These are phyloP conservation scores for Misopates orontium DNA, from an alignment of 257 asterid genomes.

Conservation along the genomic window DNA sequence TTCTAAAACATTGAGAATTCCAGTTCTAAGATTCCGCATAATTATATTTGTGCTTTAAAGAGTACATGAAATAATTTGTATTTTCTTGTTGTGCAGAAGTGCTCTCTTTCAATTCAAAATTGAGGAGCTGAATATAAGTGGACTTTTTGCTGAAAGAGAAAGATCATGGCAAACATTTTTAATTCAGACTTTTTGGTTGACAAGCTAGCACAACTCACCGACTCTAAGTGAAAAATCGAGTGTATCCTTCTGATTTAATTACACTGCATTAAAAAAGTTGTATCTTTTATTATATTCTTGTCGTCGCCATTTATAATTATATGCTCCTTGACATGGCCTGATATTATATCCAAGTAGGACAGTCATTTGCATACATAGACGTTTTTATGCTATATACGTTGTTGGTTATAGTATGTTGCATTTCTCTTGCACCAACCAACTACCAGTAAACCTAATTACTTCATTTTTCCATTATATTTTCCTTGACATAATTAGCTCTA, in stretches of 20 bases:
- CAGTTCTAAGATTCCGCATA: too few relatives aligned
- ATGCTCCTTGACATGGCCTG: too few relatives aligned
- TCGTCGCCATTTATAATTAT: too few relatives aligned
- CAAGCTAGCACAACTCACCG: constrained; percentile 81
- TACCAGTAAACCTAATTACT: constrained; percentile 5
- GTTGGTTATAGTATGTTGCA: neutral
- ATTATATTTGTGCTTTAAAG: too few relatives aligned
- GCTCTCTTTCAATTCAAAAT: neutral
- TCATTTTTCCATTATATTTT: constrained; percentile 10
- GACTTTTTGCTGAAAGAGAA: neutral
- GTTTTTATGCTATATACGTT: neutral
- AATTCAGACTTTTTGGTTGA: constrained; percentile 83
- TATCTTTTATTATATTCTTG: too few relatives aligned
- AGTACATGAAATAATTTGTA: too few relatives aligned
- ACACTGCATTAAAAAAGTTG: too few relatives aligned
- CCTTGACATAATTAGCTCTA: constrained; percentile 80
- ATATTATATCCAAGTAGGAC: neutral
- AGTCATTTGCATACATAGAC: neutral
- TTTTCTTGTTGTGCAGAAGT: too few relatives aligned
- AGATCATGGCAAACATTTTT: constrained; percentile 77
- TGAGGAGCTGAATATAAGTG: too few relatives aligned
- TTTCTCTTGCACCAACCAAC: neutral
- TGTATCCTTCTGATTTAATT: constrained; percentile 61
- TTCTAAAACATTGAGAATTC: too few relatives aligned
- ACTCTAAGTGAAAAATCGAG: constrained; percentile 89